Conservation (phyloP, 2,329 filamentous ascomycete genomes). For the Xylaria digitata region DNA sequence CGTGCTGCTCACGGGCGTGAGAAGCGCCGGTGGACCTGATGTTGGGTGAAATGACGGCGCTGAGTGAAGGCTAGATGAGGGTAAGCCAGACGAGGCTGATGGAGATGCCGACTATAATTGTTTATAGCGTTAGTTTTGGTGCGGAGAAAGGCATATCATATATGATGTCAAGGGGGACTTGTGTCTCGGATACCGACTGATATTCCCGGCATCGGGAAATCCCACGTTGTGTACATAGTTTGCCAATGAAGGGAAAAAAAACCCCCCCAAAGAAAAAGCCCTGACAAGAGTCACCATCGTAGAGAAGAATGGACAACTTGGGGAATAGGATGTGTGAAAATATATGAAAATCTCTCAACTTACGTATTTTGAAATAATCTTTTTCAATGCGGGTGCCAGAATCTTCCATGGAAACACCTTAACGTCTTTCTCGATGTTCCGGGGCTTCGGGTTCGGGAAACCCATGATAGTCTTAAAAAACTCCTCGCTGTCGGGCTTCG, state of each 20-base stretch:
- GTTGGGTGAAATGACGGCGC: constrained; percentile 37
- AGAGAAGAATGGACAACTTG: background rate
- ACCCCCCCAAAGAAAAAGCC: background rate
- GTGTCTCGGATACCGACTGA: background rate
- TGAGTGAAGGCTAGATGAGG: constrained; percentile 18
- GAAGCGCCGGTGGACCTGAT: constrained; percentile 42
- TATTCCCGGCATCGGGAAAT: background rate
- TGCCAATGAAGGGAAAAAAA: background rate
- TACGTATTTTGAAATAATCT: constrained; percentile 96
- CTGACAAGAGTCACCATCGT: too few relatives aligned
- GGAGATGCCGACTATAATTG: constrained; percentile 47
- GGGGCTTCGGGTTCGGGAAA: constrained; percentile 92
- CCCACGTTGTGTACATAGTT: background rate
- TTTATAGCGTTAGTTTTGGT: constrained; percentile 15
- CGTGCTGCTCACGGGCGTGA: constrained; percentile 51
- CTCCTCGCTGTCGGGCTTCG: constrained; percentile 89
- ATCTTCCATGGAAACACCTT: constrained; percentile 99
- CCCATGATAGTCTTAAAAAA: constrained; percentile 99
- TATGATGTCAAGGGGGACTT: background rate
- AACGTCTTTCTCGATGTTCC: constrained; percentile 99
- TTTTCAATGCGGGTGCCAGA: constrained; percentile 86
- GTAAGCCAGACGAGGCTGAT: constrained; percentile 37
- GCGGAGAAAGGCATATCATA: background rate
- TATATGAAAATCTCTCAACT: constrained; percentile 35
- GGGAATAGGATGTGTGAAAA: background rate